phyloP scores from a whole-genome alignment of 352 stramenopile species.

The Phytophthora sansomeana region DNA sequence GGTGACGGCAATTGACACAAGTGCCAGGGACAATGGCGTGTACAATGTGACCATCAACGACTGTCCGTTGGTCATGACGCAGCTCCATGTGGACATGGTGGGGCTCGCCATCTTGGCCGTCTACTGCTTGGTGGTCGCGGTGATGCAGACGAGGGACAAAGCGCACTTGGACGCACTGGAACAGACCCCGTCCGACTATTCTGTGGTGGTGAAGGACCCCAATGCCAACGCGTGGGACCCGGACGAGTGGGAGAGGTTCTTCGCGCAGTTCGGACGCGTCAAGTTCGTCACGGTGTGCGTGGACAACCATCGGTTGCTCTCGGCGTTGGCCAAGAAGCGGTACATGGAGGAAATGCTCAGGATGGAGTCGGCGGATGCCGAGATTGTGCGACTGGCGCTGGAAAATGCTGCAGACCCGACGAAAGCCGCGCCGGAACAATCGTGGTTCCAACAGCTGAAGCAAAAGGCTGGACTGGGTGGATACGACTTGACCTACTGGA shows the following conservation, averaged over 20 bases:
- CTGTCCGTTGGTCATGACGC: slow-evolving; percentile 57
- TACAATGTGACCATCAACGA: slow-evolving; percentile 44
- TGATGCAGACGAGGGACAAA: slow-evolving; percentile 56
- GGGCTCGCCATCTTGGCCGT: slow-evolving; percentile 54
- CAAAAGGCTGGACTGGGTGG: slow-evolving; percentile 51
- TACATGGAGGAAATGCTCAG: slow-evolving; percentile 78
- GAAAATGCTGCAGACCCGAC: slow-evolving; percentile 48
- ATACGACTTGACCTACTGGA: slow-evolving; percentile 73
- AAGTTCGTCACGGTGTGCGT: slow-evolving; percentile 77
- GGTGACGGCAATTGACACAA: slow-evolving; percentile 19
- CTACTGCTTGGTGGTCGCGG: slow-evolving; percentile 53
- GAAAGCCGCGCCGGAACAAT: slow-evolving; percentile 19
- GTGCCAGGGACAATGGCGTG: slow-evolving; percentile 13
- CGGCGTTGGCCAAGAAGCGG: slow-evolving; percentile 62
- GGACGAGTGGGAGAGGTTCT: slow-evolving; percentile 77
- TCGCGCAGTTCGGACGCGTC: slow-evolving; percentile 70
- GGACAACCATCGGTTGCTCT: slow-evolving; percentile 67
- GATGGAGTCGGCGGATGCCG: slow-evolving; percentile 63
- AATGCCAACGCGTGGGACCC: slow-evolving; percentile 68
- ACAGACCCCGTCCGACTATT: slow-evolving; percentile 80
- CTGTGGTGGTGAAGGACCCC: slow-evolving; percentile 76
- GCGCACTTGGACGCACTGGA: slow-evolving; percentile 60
- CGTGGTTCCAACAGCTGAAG: slow-evolving; percentile 38
- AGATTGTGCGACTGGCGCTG: slow-evolving; percentile 38
- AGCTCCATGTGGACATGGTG: slow-evolving; percentile 68